Evolutionary conservation across 1,284 basidiomycete species (phyloP).

Genomic region (Ceratorhiza oryzae-sativae): DNA sequence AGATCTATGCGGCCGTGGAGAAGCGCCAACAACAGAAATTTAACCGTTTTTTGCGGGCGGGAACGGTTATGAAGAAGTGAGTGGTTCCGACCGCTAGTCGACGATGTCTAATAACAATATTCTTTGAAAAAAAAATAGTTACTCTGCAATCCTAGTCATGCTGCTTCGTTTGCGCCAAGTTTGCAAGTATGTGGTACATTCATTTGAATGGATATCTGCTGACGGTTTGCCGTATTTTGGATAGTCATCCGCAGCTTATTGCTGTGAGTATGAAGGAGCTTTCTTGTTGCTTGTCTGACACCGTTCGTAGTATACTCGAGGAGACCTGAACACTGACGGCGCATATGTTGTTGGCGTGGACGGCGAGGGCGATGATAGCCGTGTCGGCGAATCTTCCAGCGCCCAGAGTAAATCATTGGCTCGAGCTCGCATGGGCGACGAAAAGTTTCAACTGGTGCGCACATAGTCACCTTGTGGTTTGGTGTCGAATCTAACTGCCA

Average conservation of each 20-base stretch:
- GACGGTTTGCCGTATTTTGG: too few relatives aligned
- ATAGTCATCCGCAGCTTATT: conserved; percentile 66
- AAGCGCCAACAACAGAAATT: conserved; percentile 60
- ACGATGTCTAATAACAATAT: too few relatives aligned
- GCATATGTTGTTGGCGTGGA: conserved; percentile 56
- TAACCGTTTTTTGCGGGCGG: conserved; percentile 64
- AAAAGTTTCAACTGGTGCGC: conserved; percentile 61
- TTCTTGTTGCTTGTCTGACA: background rate
- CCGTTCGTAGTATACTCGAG: conserved; percentile 26
- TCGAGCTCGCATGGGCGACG: conserved; percentile 60
- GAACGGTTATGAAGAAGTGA: conserved; percentile 68
- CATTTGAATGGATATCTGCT: too few relatives aligned
- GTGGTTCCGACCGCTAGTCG: conserved; percentile 45
- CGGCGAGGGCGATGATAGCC: conserved; percentile 56
- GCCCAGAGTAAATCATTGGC: conserved; percentile 48
- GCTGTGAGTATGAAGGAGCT: conserved; percentile 53
- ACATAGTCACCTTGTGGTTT: conserved; percentile 54
- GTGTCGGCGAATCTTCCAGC: background rate
- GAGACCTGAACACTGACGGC: conserved; percentile 50
- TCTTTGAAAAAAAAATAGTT: too few relatives aligned
- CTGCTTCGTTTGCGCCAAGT: conserved; percentile 72
- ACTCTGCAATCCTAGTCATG: conserved; percentile 56
- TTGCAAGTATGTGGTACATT: conserved; percentile 52
- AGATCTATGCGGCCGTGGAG: conserved; percentile 68
- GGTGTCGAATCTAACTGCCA: conserved; percentile 48